Evolutionary conservation across 768 basidiomycete species (phyloP).

Genomic region (Suillus brevipes): DNA sequence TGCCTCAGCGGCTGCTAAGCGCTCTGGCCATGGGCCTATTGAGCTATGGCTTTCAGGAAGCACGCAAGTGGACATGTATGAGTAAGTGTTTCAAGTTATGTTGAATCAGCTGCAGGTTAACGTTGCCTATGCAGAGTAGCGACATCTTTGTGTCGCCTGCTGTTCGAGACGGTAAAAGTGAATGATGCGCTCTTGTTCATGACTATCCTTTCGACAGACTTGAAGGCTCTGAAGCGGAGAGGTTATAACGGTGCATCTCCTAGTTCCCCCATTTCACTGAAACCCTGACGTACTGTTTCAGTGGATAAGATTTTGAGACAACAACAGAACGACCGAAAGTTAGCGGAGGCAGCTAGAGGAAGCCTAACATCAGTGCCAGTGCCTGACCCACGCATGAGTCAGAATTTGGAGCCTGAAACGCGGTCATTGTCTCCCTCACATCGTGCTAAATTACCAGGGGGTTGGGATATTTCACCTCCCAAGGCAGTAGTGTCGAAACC

Average conservation of each 20-base stretch:
- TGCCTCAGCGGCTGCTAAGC: slow-evolving; percentile 70
- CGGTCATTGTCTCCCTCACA: slow-evolving; percentile 24
- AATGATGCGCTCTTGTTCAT: slow-evolving; percentile 90
- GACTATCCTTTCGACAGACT: slow-evolving; percentile 91
- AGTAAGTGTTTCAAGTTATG: slow-evolving; percentile 54
- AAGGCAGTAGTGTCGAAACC: slow-evolving; percentile 1
- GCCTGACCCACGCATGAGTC: slow-evolving; percentile 14
- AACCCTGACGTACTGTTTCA: slow-evolving; percentile 26
- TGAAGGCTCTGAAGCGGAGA: slow-evolving; percentile 75
- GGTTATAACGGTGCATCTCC: slow-evolving; percentile 74
- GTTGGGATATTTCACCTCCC: slow-evolving; percentile 17
- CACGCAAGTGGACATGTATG: slow-evolving; percentile 84
- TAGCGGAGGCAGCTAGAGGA: slow-evolving; percentile 46
- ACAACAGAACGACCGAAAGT: slow-evolving; percentile 66
- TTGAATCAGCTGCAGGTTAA: slow-evolving; percentile 8
- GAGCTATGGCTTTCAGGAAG: slow-evolving; percentile 78
- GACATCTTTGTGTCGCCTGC: slow-evolving; percentile 72
- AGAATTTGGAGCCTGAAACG: slow-evolving; percentile 3
- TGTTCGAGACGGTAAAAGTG: slow-evolving; percentile 77
- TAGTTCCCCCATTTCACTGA: not conserved
- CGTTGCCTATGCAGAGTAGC: slow-evolving; percentile 60
- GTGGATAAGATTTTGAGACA: slow-evolving; percentile 91
- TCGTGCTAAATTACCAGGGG: slow-evolving; percentile 22
- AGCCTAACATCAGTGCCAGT: slow-evolving; percentile 23
- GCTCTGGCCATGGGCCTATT: slow-evolving; percentile 57